These are phyloP conservation scores for Aspergillus spinulosporus DNA, from an alignment of 2,329 filamentous ascomycete genomes.

Conservation along the genomic window DNA sequence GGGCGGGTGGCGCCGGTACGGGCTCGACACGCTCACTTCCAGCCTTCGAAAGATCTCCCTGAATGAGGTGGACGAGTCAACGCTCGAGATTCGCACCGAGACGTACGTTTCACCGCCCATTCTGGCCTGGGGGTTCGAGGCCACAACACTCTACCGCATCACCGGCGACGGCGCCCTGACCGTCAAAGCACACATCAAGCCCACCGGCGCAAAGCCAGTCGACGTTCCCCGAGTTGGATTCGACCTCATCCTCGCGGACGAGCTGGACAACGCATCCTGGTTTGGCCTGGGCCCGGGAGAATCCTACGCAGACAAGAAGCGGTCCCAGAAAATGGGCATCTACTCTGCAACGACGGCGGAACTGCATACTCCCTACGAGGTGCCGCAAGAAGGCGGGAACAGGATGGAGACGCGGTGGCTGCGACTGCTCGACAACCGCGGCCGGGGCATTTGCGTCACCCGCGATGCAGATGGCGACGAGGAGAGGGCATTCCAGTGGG, in stretches of 20 bases:
- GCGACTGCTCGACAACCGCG: constrained; percentile 12
- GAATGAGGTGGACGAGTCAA: background rate
- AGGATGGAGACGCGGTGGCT: constrained; percentile 26
- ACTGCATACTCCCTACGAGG: constrained; percentile 30
- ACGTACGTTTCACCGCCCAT: constrained; percentile 25
- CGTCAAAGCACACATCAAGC: constrained; percentile 15
- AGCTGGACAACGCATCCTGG: constrained; percentile 23
- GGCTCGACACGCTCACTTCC: constrained; percentile 16
- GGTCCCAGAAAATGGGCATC: constrained; percentile 23
- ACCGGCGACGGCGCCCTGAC: constrained; percentile 15
- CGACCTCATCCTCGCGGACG: constrained; percentile 17
- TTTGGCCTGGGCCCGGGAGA: constrained; percentile 31
- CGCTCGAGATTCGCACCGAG: constrained; percentile 17
- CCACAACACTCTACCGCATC: constrained; percentile 19
- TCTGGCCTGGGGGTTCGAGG: constrained; percentile 27
- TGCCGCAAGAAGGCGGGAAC: constrained; percentile 30
- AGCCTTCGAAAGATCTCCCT: constrained; percentile 14
- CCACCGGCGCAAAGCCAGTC: constrained; percentile 18
- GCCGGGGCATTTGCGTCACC: constrained; percentile 8
- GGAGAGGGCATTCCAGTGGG: constrained; percentile 20
- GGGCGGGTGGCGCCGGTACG: constrained; percentile 29
- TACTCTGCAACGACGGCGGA: constrained; percentile 18
- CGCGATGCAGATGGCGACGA: background rate
- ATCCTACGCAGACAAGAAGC: constrained; percentile 29
- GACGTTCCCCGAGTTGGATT: constrained; percentile 19